Evolutionary conservation across 2,329 filamentous ascomycete genomes (phyloP).

Genomic region (Aschersonia sp.): DNA sequence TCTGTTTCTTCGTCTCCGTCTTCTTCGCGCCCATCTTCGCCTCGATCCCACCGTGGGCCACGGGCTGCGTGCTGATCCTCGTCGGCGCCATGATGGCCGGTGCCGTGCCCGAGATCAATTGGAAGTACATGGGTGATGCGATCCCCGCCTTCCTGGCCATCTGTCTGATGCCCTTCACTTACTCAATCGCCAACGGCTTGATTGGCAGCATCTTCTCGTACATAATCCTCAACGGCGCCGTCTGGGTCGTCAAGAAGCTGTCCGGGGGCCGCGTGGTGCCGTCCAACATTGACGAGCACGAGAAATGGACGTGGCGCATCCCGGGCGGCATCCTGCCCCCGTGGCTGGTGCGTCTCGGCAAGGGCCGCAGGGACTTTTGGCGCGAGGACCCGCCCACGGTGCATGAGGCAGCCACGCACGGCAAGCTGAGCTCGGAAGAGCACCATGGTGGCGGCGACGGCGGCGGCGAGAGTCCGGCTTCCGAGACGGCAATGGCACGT

Average conservation of each 20-base stretch:
- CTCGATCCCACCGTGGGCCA: slow-evolving; percentile 79
- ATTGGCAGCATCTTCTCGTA: slow-evolving; percentile 71
- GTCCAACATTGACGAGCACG: slow-evolving; percentile 60
- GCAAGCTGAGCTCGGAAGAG: slow-evolving; percentile 8
- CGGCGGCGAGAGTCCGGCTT: slow-evolving; percentile 1
- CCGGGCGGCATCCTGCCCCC: slow-evolving; percentile 61
- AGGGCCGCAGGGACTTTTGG: slow-evolving; percentile 67
- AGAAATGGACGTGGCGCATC: slow-evolving; percentile 67
- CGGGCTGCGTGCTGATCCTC: slow-evolving; percentile 73
- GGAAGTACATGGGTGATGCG: slow-evolving; percentile 71
- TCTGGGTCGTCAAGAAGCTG: slow-evolving; percentile 52
- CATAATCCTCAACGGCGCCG: slow-evolving; percentile 56
- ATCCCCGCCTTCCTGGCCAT: slow-evolving; percentile 77
- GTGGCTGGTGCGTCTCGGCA: slow-evolving; percentile 50
- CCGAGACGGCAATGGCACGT: background rate
- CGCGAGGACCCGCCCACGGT: slow-evolving; percentile 16
- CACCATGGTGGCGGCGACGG: background rate
- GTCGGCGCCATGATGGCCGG: slow-evolving; percentile 81
- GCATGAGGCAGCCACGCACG: slow-evolving; percentile 2
- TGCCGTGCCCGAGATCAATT: slow-evolving; percentile 73
- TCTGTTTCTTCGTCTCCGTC: slow-evolving; percentile 76
- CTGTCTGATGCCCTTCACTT: slow-evolving; percentile 78
- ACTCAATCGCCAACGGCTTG: slow-evolving; percentile 75
- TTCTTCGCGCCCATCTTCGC: slow-evolving; percentile 89
- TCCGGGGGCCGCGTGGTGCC: slow-evolving; percentile 60